Percentiles rank a stretch among this genome's conserved stretches.
Evolutionary conservation across 805 yeast species (phyloP).

Genomic region (Wickerhamomyces strasburgensis): DNA sequence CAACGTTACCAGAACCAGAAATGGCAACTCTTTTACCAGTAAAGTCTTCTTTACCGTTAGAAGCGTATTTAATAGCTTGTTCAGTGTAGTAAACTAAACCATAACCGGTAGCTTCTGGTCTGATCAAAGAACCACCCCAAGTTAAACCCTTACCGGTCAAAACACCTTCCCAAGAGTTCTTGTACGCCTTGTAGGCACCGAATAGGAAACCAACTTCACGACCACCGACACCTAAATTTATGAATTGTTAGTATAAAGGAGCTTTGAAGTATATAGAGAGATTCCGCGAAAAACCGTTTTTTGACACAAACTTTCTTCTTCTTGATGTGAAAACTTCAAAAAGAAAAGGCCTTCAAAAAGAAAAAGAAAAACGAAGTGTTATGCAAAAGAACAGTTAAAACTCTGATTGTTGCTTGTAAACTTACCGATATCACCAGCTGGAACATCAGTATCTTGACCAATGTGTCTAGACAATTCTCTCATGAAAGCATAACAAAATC

Average conservation of each 20-base stretch:
- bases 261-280: no score
- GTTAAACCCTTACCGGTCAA: constrained; percentile 95
- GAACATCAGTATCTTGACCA: constrained; percentile 96
- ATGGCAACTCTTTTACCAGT: constrained; percentile 92
- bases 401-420: no score
- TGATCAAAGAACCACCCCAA: constrained; percentile 99
- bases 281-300: no score
- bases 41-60: constrained; percentile 84
- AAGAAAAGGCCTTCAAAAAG: no score
- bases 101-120: constrained; percentile 99
- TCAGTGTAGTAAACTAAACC: constrained; percentile 96
- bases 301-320: no score
- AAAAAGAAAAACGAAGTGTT: no score
- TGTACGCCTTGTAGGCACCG: constrained; percentile 92
- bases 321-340: no score
- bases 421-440: constrained; percentile 99
- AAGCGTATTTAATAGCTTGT: constrained; percentile 93
- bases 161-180: constrained; percentile 94
- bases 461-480: constrained; percentile 92
- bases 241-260: no score
- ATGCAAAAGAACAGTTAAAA: no score
- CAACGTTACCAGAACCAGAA: constrained; percentile 98
- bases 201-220: constrained; percentile 67
- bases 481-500: constrained; percentile 96
- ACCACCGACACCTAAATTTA: no score